A percentile compares a stretch with the other conserved stretches of the same genome.
Conservation (phyloP, 257 asterid genomes). For the Handroanthus guayacan region DNA sequence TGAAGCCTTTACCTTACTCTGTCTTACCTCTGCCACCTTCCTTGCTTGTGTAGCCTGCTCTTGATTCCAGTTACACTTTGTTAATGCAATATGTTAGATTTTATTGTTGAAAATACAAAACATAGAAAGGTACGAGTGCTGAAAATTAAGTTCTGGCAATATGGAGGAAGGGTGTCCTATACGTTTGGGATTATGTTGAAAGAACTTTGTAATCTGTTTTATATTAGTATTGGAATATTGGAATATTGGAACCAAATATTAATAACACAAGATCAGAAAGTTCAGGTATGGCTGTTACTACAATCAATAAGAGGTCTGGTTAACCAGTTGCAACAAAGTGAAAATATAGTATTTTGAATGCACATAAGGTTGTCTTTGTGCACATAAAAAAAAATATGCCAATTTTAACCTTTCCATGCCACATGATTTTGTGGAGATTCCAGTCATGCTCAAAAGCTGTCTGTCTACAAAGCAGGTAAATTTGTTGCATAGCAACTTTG, state of each 20-base stretch:
- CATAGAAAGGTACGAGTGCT: background rate
- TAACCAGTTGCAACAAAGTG: background rate
- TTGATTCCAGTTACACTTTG: conserved; percentile 3
- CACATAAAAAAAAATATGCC: background rate
- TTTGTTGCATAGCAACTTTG: background rate
- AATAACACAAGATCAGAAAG: background rate
- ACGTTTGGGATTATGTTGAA: background rate
- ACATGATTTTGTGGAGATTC: background rate
- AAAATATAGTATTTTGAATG: background rate
- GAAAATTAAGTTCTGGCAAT: conserved; percentile 5
- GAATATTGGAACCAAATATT: background rate
- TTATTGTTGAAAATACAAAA: background rate
- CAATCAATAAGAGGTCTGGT: background rate
- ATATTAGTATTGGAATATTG: background rate
- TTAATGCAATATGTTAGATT: background rate
- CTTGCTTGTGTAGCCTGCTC: conserved; percentile 24
- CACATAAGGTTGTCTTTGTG: background rate
- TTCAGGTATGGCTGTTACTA: background rate
- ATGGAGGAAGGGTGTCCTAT: background rate
- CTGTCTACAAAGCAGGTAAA: background rate
- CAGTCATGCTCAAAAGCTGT: background rate
- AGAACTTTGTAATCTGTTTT: background rate
- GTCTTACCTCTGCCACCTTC: conserved; percentile 1
- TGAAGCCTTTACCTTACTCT: background rate
- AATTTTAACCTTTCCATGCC: background rate